Base-by-base conservation (phyloP, 495 filamentous ascomycete genomes). In the Daldinia grandis region DNA sequence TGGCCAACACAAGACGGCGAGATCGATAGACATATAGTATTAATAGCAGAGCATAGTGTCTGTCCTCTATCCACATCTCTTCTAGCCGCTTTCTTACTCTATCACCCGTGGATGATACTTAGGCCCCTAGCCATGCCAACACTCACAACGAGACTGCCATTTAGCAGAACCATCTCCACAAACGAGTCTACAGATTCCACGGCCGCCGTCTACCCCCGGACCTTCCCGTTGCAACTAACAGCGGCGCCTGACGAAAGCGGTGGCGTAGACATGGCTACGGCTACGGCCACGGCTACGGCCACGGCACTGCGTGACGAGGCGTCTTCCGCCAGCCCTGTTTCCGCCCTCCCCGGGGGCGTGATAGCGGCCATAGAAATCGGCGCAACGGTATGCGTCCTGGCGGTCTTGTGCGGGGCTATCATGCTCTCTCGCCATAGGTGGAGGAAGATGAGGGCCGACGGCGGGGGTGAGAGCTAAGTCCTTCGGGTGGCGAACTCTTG, bases 181-280 rank as follows among this genome's bases (percentile, higher is more conserved):
- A 17, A 21, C 40, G 40, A 40, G 42, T 14, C 28, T 15, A 9
- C 27, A 2, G 38, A 50, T 3, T 38, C 25, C 15, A 31, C 38
- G 4, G 28, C 62, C 12, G 58, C 62, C 14, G 27, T 58, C 9
- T 58, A 58, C 21, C 54, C 50, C 4, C 9, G 30, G 12, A 54
- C 51, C 28, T 58, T 66, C 54, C 62, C 54, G 25, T 40, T 66
- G 31, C 53, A 65, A 40, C 28, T 38, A 3, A 35, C 53, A 14
- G 17, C 37, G 49, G 24, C 8, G 3, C 10, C 50, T 14, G 25
- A 5, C 1, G 30, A 33, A 17, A 17, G 14, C 37, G 0, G 17
- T 27, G n/a, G 5, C 3, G 6, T 25, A 17, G 19, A 24, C 12
- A 3, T 17, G 8, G 28, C 51, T 19, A n/a, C n/a, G n/a, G n/a